Conservation (phyloP, 202 grass and related monocot genomes). For the Dendrocalamus latiflorus region DNA sequence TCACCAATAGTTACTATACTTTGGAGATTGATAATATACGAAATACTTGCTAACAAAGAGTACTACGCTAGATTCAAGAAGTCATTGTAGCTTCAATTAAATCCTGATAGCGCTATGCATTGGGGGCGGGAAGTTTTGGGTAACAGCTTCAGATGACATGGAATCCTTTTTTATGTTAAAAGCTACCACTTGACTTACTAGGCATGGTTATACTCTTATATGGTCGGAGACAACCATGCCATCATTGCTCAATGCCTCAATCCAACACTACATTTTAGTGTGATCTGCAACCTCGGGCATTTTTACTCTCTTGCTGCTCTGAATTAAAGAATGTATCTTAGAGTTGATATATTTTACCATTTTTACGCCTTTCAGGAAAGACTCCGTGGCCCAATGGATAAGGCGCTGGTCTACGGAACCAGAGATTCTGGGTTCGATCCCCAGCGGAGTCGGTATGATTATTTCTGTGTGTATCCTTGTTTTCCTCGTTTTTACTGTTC, state of each 20-base stretch:
- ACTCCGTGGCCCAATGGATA: constrained; percentile 99
- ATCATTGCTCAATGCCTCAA: background rate
- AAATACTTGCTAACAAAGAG: too few species aligned
- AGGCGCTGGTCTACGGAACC: constrained; percentile 98
- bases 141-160: too few species aligned
- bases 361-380: rapidly evolving
- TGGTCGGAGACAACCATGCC: background rate
- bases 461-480: background rate
- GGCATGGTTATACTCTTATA: background rate
- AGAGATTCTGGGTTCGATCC: constrained; percentile 99
- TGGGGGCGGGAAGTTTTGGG: too few species aligned
- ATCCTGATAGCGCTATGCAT: too few species aligned
- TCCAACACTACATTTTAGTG: background rate
- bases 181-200: too few species aligned
- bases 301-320: background rate
- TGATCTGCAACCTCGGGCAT: background rate
- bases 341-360: background rate
- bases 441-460: constrained; percentile 53
- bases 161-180: too few species aligned
- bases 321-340: background rate
- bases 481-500: background rate
- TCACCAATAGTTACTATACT: too few species aligned
- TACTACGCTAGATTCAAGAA: too few species aligned
- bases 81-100: too few species aligned
- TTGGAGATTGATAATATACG: too few species aligned